A percentile compares a stretch with the other conserved stretches of the same genome.
Evolutionary conservation across 306 rosid species (phyloP).

Genomic region (Lagenaria siceraria): DNA sequence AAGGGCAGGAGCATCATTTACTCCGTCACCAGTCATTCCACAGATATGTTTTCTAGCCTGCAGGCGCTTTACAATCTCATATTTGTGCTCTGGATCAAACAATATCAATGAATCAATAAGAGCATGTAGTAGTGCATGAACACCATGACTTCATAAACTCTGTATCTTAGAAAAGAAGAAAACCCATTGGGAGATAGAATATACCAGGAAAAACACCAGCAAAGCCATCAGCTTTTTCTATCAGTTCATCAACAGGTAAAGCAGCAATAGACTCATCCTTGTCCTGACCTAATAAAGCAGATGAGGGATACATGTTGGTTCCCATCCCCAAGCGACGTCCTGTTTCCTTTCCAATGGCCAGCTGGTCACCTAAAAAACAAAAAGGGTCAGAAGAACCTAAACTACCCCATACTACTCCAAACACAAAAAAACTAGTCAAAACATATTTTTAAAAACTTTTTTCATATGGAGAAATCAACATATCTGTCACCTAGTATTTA

Average conservation of each 20-base stretch:
- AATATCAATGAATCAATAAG: slow-evolving; percentile 10
- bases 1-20: slow-evolving; percentile 98
- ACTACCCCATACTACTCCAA: not conserved
- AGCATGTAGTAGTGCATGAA: not conserved
- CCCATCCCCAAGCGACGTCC: slow-evolving; percentile 99
- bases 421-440: not conserved
- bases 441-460: not conserved
- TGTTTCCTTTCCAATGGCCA: slow-evolving; percentile 97
- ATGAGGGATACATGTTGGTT: slow-evolving; percentile 96
- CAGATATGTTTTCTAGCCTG: slow-evolving; percentile 98
- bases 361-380: slow-evolving; percentile 70
- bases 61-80: slow-evolving; percentile 95
- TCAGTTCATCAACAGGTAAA: slow-evolving; percentile 78
- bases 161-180: not conserved
- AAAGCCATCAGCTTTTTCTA: slow-evolving; percentile 95
- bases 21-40: slow-evolving; percentile 99
- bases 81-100: slow-evolving; percentile 67
- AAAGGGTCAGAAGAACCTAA: not conserved
- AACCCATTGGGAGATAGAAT: slow-evolving; percentile 2
- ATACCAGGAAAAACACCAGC: slow-evolving; percentile 98
- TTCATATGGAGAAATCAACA: not conserved
- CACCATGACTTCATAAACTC: not conserved
- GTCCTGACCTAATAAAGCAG: slow-evolving; percentile 89
- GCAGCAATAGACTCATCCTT: slow-evolving; percentile 91
- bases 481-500: not conserved